Evolutionary conservation across 2,329 filamentous ascomycete genomes (phyloP).

Genomic region (Colletotrichum sp.): DNA sequence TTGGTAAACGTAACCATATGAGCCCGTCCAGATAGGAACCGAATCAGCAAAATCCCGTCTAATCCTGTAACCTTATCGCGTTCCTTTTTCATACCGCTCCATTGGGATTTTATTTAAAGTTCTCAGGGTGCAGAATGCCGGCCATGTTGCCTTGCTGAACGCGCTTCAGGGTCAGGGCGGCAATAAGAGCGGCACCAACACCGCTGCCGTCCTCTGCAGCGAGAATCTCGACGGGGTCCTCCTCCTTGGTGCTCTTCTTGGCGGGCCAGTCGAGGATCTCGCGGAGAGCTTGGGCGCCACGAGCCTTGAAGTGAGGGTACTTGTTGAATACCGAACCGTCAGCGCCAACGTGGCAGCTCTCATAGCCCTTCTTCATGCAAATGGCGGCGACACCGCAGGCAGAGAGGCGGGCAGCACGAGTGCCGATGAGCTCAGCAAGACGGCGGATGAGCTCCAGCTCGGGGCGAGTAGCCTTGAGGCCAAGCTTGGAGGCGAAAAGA

Average conservation of each 20-base stretch:
- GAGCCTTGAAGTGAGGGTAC: slow-evolving; percentile 96
- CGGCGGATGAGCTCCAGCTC: slow-evolving; percentile 91
- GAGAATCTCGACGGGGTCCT: slow-evolving; percentile 86
- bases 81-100: slow-evolving; percentile 20
- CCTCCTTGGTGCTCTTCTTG: slow-evolving; percentile 70
- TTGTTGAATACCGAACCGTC: slow-evolving; percentile 99
- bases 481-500: slow-evolving; percentile 78
- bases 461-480: slow-evolving; percentile 71
- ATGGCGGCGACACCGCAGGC: slow-evolving; percentile 96
- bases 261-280: slow-evolving; percentile 96
- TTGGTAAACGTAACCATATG: neutral
- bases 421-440: slow-evolving; percentile 92
- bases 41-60: slow-evolving; percentile 23
- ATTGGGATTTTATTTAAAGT: slow-evolving; percentile 49
- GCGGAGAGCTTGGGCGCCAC: slow-evolving; percentile 85
- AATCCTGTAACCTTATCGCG: neutral
- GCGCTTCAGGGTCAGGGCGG: slow-evolving; percentile 71
- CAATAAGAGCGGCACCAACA: slow-evolving; percentile 96
- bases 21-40: neutral
- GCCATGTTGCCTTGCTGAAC: slow-evolving; percentile 67
- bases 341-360: slow-evolving; percentile 90
- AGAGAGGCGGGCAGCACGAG: slow-evolving; percentile 89
- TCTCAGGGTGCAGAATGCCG: slow-evolving; percentile 69
- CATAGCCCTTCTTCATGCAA: slow-evolving; percentile 92
- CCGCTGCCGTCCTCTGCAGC: slow-evolving; percentile 95